Evolutionary conservation across 345 rosid genomes (phyloP).

Genomic region (Odontarrhena argentea): DNA sequence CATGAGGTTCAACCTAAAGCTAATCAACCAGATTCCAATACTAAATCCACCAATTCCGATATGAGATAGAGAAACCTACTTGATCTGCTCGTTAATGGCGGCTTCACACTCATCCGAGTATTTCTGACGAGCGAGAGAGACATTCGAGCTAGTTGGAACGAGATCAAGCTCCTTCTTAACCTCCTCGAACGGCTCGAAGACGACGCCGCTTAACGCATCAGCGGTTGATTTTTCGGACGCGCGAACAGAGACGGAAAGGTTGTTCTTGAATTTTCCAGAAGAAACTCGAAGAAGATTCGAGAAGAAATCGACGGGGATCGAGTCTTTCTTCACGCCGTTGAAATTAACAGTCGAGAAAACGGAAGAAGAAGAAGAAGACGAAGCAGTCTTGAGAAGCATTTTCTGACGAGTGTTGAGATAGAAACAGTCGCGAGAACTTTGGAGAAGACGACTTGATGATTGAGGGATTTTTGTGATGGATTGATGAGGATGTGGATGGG

Average conservation of each 20-base stretch:
- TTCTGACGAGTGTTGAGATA: slow-evolving; percentile 11
- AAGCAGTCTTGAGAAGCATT: slow-evolving; percentile 55
- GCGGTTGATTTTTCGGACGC: slow-evolving; percentile 33
- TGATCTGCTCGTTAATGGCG: slow-evolving; percentile 88
- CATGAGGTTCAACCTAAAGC: slow-evolving; percentile 11
- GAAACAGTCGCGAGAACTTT: slow-evolving; percentile 8
- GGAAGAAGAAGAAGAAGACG: slow-evolving; percentile 43
- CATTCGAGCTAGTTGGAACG: slow-evolving; percentile 67
- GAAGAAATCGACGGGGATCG: slow-evolving; percentile 29
- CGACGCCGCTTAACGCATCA: slow-evolving; percentile 50
- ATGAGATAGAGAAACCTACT: slow-evolving; percentile 45
- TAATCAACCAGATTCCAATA: slow-evolving; percentile 12
- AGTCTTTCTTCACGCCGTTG: slow-evolving; percentile 40
- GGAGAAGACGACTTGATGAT: slow-evolving; percentile 4
- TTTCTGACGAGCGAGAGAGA: slow-evolving; percentile 83
- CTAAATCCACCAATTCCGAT: not conserved
- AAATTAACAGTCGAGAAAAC: slow-evolving; percentile 45
- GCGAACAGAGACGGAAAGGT: slow-evolving; percentile 35
- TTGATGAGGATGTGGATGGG: slow-evolving; percentile 44
- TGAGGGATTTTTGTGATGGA: slow-evolving; percentile 3
- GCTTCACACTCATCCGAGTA: slow-evolving; percentile 69
- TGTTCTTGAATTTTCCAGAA: slow-evolving; percentile 28
- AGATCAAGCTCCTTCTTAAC: slow-evolving; percentile 92
- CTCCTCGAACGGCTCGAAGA: slow-evolving; percentile 90
- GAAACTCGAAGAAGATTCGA: slow-evolving; percentile 41